Evolutionary conservation across 352 stramenopile species (phyloP).

Genomic region (Pythium oligandrum): DNA sequence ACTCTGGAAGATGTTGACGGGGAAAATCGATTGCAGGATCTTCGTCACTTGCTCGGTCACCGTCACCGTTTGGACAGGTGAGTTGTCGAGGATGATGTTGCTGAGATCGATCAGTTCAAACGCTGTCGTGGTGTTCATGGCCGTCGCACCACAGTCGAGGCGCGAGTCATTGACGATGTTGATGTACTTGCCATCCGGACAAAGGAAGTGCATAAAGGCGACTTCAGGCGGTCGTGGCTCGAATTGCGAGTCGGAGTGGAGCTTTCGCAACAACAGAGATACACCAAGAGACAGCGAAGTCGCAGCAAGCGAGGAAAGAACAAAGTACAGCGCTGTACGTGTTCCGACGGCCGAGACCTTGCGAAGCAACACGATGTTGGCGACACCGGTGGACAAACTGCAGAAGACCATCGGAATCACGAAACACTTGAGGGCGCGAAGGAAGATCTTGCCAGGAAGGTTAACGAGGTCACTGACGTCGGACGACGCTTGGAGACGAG

Average conservation of each 20-base stretch:
- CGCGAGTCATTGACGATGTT: conserved; percentile 18
- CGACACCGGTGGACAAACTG: conserved; percentile 49
- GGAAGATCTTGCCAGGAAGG: conserved; percentile 25
- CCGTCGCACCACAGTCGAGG: conserved; percentile 19
- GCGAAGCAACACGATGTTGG: conserved; percentile 58
- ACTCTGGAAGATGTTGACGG: conserved; percentile 50
- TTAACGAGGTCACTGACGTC: conserved; percentile 21
- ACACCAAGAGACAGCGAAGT: conserved; percentile 33
- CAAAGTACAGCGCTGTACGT: conserved; percentile 46
- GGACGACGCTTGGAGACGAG: conserved; percentile 12
- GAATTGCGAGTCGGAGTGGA: conserved; percentile 19
- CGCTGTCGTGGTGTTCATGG: conserved; percentile 19
- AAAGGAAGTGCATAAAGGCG: conserved; percentile 33
- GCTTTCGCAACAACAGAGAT: conserved; percentile 32
- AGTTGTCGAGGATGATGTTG: conserved; percentile 22
- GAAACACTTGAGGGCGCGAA: conserved; percentile 30
- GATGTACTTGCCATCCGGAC: conserved; percentile 32
- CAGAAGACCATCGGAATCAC: conserved; percentile 65
- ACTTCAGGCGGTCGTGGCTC: conserved; percentile 9
- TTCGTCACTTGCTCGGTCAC: conserved; percentile 48
- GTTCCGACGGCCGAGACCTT: conserved; percentile 58
- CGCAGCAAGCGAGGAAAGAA: conserved; percentile 30
- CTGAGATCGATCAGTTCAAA: conserved; percentile 48
- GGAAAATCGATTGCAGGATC: conserved; percentile 50
- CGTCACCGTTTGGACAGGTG: conserved; percentile 18